Percentiles rank a stretch among this genome's conserved stretches.
phyloP scores from a whole-genome alignment of 2,329 filamentous ascomycete species.

The Alternaria sp. region DNA sequence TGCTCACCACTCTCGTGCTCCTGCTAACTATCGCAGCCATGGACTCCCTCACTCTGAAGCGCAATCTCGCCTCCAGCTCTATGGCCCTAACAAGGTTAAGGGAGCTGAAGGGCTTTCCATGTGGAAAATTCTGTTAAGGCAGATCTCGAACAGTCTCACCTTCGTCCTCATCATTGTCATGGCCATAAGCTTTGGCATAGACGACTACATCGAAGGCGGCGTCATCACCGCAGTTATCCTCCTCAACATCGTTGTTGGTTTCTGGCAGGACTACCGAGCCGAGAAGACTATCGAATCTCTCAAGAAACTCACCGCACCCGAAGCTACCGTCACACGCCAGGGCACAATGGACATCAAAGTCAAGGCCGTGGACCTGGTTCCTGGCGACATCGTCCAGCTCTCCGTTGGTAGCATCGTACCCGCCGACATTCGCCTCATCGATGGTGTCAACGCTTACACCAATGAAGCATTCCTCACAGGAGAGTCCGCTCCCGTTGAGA shows the following conservation, averaged over 20 bases:
- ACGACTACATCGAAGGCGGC: conserved; percentile 68
- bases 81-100: conserved; percentile 75
- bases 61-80: conserved; percentile 66
- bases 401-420: conserved; percentile 68
- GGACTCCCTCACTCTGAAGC: conserved; percentile 70
- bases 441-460: conserved; percentile 75
- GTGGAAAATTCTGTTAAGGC: conserved; percentile 78
- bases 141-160: conserved; percentile 79
- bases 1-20: not conserved
- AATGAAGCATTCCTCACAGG: conserved; percentile 79
- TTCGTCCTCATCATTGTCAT: conserved; percentile 76
- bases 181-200: conserved; percentile 69
- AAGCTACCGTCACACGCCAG: conserved; percentile 47
- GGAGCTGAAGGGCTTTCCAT: conserved; percentile 73
- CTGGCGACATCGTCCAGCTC: conserved; percentile 49
- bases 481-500: conserved; percentile 74
- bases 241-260: conserved; percentile 71
- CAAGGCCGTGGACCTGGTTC: conserved; percentile 47
- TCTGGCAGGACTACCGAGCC: conserved; percentile 58
- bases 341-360: conserved; percentile 44
- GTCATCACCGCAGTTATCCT: conserved; percentile 69
- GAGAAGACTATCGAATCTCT: conserved; percentile 52
- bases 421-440: conserved; percentile 67
- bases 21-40: conserved; percentile 52
- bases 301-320: conserved; percentile 49